Evolutionary conservation across 2,329 filamentous ascomycete genomes (phyloP).

Genomic region (Verticillium dahliae): DNA sequence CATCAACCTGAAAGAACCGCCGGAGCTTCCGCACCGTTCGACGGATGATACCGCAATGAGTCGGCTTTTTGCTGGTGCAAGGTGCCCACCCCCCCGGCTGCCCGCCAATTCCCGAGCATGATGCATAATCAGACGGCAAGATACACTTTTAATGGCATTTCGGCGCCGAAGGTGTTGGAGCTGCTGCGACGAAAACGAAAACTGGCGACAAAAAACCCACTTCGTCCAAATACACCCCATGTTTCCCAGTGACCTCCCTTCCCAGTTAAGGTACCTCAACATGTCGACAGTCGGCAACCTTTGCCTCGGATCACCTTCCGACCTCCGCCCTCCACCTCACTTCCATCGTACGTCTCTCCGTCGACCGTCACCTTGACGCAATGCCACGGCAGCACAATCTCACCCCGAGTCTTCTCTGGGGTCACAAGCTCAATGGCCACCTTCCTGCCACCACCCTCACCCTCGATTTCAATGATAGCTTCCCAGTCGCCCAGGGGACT

Average conservation of each 20-base stretch:
- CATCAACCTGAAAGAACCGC: not conserved
- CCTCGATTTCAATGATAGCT: slow-evolving; percentile 6
- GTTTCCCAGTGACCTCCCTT: not conserved
- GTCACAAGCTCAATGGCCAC: not conserved
- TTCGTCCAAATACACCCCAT: not conserved
- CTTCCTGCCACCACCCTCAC: not conserved
- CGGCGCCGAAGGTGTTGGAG: not conserved
- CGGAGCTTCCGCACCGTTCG: not conserved
- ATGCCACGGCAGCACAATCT: not conserved
- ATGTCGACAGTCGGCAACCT: not conserved
- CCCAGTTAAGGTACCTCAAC: not conserved
- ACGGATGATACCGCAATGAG: not conserved
- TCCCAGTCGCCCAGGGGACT: slow-evolving; percentile 12
- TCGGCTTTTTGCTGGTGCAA: not conserved
- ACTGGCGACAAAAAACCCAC: not conserved
- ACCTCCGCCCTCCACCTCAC: not conserved
- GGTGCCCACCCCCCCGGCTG: too few relatives aligned
- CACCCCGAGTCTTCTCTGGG: not conserved
- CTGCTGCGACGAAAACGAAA: not conserved
- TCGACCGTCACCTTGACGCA: not conserved
- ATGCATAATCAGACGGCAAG: not conserved
- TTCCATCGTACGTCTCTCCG: not conserved
- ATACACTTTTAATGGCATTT: not conserved
- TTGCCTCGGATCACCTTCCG: not conserved
- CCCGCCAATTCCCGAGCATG: not conserved